Evolutionary conservation across 2,329 filamentous ascomycete species (phyloP).

Genomic region (Phaeosphaeriaceae sp.): DNA sequence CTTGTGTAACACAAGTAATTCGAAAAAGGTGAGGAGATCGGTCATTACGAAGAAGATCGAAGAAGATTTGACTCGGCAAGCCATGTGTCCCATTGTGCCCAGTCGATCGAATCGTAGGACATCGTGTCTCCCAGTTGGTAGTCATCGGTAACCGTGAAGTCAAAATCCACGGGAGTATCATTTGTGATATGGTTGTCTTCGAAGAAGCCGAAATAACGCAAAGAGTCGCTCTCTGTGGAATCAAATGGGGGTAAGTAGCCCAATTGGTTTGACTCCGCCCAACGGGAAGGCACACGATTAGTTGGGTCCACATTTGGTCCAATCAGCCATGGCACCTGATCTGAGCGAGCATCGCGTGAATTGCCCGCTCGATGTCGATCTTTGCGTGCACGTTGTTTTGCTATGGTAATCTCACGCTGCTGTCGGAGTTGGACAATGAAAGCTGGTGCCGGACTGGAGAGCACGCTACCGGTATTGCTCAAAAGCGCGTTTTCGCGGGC

Average conservation of each 20-base stretch:
- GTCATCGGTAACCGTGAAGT: background rate
- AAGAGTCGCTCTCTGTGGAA: background rate
- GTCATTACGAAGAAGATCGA: background rate
- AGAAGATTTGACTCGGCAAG: conserved; percentile 3
- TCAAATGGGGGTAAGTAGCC: background rate
- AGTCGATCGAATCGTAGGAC: background rate
- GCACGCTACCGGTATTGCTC: background rate
- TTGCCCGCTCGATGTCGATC: background rate
- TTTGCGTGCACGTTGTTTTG: background rate
- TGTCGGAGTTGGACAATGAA: conserved; percentile 1
- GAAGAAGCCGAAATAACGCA: background rate
- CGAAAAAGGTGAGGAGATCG: background rate
- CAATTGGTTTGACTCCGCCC: background rate
- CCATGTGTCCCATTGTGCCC: conserved; percentile 9
- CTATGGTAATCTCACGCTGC: background rate
- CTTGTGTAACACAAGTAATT: background rate
- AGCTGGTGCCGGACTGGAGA: background rate
- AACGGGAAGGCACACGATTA: background rate
- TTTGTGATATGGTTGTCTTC: background rate
- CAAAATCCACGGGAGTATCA: background rate
- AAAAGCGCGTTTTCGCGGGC: conserved; percentile 5
- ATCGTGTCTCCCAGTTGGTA: background rate
- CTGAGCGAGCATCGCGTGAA: background rate
- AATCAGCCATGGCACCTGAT: background rate
- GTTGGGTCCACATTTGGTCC: background rate